Evolutionary conservation across 139 green algal genomes (phyloP).

Genomic region (Chlorella vulgaris): DNA sequence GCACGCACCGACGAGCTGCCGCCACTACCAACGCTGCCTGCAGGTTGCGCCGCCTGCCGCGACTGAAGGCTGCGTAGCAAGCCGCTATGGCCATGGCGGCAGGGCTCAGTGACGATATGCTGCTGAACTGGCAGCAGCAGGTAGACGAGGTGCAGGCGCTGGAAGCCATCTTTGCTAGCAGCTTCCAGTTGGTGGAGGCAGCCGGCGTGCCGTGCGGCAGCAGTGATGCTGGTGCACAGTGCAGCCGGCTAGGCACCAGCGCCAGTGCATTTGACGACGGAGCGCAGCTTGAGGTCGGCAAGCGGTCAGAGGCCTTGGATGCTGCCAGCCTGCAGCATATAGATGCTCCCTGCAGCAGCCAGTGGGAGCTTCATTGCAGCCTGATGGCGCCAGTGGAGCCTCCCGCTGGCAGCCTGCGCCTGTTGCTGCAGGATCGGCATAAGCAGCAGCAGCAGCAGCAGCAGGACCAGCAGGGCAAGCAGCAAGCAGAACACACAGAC

Average conservation of each 20-base stretch:
- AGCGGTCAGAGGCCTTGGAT: neutral
- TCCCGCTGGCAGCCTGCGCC: conserved; percentile 22
- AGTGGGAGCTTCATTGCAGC: conserved; percentile 33
- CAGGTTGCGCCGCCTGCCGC: too few relatives aligned
- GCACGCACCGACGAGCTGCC: neutral
- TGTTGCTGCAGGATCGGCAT: conserved; percentile 36
- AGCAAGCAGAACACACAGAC: neutral
- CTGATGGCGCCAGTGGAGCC: conserved; percentile 43
- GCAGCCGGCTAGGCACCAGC: too few relatives aligned
- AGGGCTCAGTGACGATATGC: neutral
- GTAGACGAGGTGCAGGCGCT: conserved; percentile 75
- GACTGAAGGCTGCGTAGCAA: neutral
- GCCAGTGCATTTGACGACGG: neutral
- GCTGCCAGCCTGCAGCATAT: neutral
- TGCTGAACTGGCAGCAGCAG: conserved; percentile 62
- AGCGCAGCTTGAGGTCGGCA: neutral
- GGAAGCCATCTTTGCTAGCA: conserved; percentile 58
- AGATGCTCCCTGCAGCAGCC: neutral
- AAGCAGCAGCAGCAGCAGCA: conserved; percentile 8
- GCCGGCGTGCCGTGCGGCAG: neutral
- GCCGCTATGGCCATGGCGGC: neutral
- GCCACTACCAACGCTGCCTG: neutral
- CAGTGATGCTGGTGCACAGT: neutral
- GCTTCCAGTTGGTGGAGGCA: conserved; percentile 54
- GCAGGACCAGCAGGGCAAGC: too few relatives aligned